phyloP scores from a whole-genome alignment of 116 monocot species.

The Trichopus zeylanicus region DNA sequence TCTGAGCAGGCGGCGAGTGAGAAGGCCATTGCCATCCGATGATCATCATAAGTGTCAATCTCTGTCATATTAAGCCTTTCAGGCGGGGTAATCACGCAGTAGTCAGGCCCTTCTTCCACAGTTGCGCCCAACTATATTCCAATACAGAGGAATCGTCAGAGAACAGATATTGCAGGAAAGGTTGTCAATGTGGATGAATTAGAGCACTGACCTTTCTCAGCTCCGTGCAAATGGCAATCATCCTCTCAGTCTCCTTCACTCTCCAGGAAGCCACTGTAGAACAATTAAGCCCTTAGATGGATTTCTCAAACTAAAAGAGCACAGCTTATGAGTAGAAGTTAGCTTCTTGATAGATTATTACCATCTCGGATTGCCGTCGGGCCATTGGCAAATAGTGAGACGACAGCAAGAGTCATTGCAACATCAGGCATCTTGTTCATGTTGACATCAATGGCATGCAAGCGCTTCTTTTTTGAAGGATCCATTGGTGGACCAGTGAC shows the following conservation, averaged over 20 bases:
- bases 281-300: no score
- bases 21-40: constrained; percentile 99
- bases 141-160: no score
- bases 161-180: no score
- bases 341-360: no score
- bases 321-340: no score
- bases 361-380: constrained; percentile 98
- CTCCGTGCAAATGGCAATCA: constrained; percentile 97
- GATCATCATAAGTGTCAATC: constrained; percentile 95
- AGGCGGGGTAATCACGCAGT: constrained; percentile 87
- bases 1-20: constrained; percentile 90
- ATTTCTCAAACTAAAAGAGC: no score
- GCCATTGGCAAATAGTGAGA: constrained; percentile 92
- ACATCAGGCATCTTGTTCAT: constrained; percentile 99
- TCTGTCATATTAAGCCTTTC: constrained; percentile 67
- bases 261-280: constrained; percentile 97
- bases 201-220: constrained; percentile 69
- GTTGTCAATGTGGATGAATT: no score
- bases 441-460: constrained; percentile 84
- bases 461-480: constrained; percentile 37
- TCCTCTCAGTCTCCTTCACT: constrained; percentile 98
- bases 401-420: constrained; percentile 98
- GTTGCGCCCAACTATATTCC: constrained; percentile 76
- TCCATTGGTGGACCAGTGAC: constrained; percentile 58
- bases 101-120: no score